Evolutionary conservation across 2,329 filamentous ascomycete genomes (phyloP), one percentile per base, ranked within the genome.

Genomic region (Aspergillus unguis): DNA sequence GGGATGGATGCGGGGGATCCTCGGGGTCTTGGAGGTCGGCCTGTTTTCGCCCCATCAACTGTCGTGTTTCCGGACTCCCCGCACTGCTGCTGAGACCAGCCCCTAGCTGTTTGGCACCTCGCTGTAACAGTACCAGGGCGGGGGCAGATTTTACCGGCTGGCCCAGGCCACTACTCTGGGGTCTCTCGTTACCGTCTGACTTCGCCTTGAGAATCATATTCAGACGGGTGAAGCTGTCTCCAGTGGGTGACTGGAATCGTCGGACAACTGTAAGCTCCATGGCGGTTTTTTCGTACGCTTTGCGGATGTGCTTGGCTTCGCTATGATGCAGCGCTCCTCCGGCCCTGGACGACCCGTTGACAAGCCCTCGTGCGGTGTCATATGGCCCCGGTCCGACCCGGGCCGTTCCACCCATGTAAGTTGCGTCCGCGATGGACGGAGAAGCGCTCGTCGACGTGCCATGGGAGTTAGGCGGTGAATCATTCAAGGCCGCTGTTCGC

Each of bases 211-310:
- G 46, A 8, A 72, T 52, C 10, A 55, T 53, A n/a, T 65, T 61
- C 31, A 76, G 58, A 31, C 75, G 68, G 29, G 56, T 63, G 57
- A 77, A 70, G 54, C 74, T 76, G 55, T 76, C 72, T 6, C 67
- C 65, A 2, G 73, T 71, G 4, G 75, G 75, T 26, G 69, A 73
- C 50, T 73, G 71, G 56, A 77, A 77, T 23, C 73, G 69, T 44
- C 72, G 71, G 6, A 77, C 73, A 5, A 77, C 75, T 32, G 65
- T 71, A 36, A 77, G 64, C 54, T 77, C 75, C 37, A 71, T 60
- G 5, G 72, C 63, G 4, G 66, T 69, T 50, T 70, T 75, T 53
- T 77, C 75, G 55, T 76, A 77, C n/a, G 70, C 67, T 48, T 73
- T 75, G 52, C 71, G 70, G 52, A 67, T 63, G 25, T 72, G 70